Base-by-base conservation (phyloP, 306 rosid species). In the Vachellia pachyceras region DNA sequence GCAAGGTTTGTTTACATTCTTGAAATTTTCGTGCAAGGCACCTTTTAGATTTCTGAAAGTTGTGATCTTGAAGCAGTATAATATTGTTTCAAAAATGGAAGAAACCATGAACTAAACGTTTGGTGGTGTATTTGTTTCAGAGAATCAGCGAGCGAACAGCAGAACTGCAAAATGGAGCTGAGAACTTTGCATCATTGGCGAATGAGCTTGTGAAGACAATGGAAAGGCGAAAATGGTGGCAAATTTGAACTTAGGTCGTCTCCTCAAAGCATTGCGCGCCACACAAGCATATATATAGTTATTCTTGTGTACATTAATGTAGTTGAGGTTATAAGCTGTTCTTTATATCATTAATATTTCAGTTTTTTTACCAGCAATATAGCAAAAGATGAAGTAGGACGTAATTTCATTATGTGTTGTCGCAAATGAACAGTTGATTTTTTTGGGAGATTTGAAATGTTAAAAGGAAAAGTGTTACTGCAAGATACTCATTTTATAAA, bases 161-260 rank as follows among this genome's bases (percentile, higher is more conserved):
- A 57, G 97, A 95, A 73, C 90, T 95, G 80, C 92, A 94, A 79
- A 90, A 80, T 80, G 97, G 97, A 63, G 98, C 99, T 45, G 98
- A 95, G 86, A 86, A 93, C 80, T 95, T 95, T 73, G 94, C 99
- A 37, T 95, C 99, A 49, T 82, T 95, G 88, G 96, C 99, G 60
- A 87, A 95, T 52, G 99, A 95, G 80, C 99, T 95, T 73, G 99
- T 89, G 63, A 95, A 90, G 89, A 90, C 91, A 52, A 78, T 95
- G 90, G 98, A 95, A 84, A 87, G 83, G 65, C 86, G 98, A 83
- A 95, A 93, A 87, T 95, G 99, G 99, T 95, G 99, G 99, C 97
- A 95, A 20, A 89, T 93, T 79, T 93, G 82, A 82, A 13, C 36
- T n/a, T 3, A 1, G 5, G 47, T 20, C 8, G 13, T 14, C 33